Percentiles rank a stretch among this genome's conserved stretches.
Conservation (phyloP, 352 stramenopile genomes). For the Phytophthora ohioensis region DNA sequence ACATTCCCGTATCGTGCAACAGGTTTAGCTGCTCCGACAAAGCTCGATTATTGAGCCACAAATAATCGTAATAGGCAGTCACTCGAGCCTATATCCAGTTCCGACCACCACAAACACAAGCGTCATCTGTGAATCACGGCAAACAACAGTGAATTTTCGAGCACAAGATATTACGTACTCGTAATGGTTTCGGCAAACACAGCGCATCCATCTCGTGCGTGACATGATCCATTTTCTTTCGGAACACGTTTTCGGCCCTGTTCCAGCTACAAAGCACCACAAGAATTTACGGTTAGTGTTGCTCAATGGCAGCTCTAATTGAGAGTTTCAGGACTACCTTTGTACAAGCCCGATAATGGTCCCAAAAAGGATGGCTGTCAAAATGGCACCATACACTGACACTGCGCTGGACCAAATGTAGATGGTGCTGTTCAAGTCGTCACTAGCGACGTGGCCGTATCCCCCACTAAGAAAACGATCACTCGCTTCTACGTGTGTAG, state of each 20-base stretch:
- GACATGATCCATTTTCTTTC: conserved; percentile 80
- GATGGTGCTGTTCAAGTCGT: conserved; percentile 32
- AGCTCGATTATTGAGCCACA: conserved; percentile 76
- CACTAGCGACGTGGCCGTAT: conserved; percentile 35
- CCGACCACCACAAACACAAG: neutral
- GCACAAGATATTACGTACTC: conserved; percentile 33
- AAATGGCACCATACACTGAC: conserved; percentile 53
- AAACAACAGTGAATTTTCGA: neutral
- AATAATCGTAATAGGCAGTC: conserved; percentile 74
- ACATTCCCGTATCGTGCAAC: conserved; percentile 75
- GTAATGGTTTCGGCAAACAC: conserved; percentile 58
- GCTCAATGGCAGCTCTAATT: neutral
- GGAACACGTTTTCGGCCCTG: conserved; percentile 67
- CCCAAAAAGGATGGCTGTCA: conserved; percentile 61
- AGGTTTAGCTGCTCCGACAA: conserved; percentile 68
- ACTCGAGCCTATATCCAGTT: conserved; percentile 45
- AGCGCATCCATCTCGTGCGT: conserved; percentile 73
- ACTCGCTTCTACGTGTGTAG: conserved; percentile 50
- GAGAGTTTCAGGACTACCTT: conserved; percentile 34
- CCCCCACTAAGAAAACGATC: conserved; percentile 63
- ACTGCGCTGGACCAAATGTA: conserved; percentile 58
- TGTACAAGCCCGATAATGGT: conserved; percentile 71
- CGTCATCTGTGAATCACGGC: neutral
- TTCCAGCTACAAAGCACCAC: conserved; percentile 51
- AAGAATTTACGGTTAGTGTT: conserved; percentile 1